phyloP scores from a whole-genome alignment of 1,139 yeast species.

The Diutina neorugosa region DNA sequence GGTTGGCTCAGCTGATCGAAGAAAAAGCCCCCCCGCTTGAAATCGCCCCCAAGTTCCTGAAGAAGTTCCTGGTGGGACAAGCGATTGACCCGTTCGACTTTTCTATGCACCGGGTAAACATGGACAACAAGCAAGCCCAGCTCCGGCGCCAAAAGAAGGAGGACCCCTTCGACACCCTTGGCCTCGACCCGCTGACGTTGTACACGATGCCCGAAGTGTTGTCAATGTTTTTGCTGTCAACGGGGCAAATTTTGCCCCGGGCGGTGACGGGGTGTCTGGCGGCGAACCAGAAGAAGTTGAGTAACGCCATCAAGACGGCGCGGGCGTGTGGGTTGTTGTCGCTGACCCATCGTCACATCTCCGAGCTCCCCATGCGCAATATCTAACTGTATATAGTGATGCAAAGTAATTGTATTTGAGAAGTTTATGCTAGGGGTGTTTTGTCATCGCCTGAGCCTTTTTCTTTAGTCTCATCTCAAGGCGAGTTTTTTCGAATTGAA shows the following conservation, averaged over 20 bases:
- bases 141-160: constrained; percentile 9
- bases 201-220: constrained; percentile 56
- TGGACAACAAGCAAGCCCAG: constrained; percentile 14
- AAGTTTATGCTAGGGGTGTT: neutral
- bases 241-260: constrained; percentile 60
- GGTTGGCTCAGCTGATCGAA: constrained; percentile 5
- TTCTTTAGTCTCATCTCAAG: constrained; percentile 34
- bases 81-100: constrained; percentile 70
- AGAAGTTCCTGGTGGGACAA: constrained; percentile 28
- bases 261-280: constrained; percentile 54
- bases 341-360: neutral
- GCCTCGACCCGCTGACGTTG: constrained; percentile 51
- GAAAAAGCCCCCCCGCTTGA: constrained; percentile 17
- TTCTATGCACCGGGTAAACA: constrained; percentile 39
- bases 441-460: constrained; percentile 19
- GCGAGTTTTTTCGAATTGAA: constrained; percentile 31
- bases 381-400: neutral
- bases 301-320: constrained; percentile 59
- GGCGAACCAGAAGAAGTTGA: constrained; percentile 49
- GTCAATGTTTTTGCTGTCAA: constrained; percentile 42
- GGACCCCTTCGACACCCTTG: constrained; percentile 40
- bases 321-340: constrained; percentile 40
- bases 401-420: neutral
- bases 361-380: neutral
- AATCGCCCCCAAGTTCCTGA: constrained; percentile 22